These are phyloP conservation scores for Inga leiocalycina DNA, from an alignment of 306 rosid genomes.

Conservation along the genomic window DNA sequence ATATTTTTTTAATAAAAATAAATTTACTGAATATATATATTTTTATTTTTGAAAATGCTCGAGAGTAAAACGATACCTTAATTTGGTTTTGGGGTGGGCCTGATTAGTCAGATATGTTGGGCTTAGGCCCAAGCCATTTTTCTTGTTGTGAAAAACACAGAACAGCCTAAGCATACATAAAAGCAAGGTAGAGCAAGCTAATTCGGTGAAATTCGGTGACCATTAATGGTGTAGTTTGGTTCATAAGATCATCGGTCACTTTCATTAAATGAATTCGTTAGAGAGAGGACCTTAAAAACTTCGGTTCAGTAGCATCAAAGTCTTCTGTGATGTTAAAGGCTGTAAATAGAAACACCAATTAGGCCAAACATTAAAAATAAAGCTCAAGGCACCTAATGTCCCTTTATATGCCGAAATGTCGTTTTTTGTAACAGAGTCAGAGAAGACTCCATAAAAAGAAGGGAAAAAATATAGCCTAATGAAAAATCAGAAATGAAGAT, in stretches of 20 bases:
- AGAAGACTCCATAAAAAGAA: slow-evolving; percentile 7
- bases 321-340: background rate
- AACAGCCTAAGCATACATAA: background rate
- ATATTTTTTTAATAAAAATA: background rate
- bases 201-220: background rate
- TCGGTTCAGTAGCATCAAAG: background rate
- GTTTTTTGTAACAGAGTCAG: background rate
- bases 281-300: background rate
- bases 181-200: too few species aligned
- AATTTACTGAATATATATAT: too few species aligned
- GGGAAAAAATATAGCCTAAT: background rate
- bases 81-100: background rate
- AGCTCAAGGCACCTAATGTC: background rate
- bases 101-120: background rate
- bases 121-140: background rate
- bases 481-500: background rate
- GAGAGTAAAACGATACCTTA: too few species aligned
- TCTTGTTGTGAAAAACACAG: background rate
- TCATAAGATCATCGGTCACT: background rate
- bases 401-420: background rate
- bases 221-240: background rate
- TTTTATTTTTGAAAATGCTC: too few species aligned
- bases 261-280: background rate
- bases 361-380: background rate
- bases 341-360: background rate